Percentiles rank a stretch among this genome's conserved stretches.
These are phyloP conservation scores for Lepidium aucheri DNA, from an alignment of 345 rosid species.

Conservation along the genomic window DNA sequence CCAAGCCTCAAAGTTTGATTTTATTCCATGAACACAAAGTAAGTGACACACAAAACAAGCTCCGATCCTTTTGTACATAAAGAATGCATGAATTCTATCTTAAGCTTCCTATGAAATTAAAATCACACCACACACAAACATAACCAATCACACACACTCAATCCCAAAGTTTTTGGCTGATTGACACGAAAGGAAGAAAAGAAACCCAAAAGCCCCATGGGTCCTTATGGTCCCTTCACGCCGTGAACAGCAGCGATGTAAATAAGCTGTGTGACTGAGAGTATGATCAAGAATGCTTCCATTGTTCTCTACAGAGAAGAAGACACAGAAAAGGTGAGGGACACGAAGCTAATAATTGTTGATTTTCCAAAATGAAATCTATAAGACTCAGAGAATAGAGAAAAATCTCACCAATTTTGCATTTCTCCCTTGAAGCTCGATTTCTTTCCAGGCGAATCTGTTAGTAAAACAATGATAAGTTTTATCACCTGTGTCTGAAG, in stretches of 20 bases:
- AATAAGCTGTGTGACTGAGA: slow-evolving; percentile 74
- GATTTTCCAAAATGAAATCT: background rate
- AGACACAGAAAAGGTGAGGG: background rate
- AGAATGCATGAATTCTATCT: slow-evolving; percentile 24
- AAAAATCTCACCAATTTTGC: slow-evolving; percentile 58
- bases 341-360: background rate
- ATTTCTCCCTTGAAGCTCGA: slow-evolving; percentile 59
- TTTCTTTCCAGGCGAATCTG: slow-evolving; percentile 92
- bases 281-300: slow-evolving; percentile 94
- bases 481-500: background rate
- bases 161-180: slow-evolving; percentile 7
- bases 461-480: slow-evolving; percentile 14
- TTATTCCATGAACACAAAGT: slow-evolving; percentile 20
- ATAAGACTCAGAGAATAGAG: background rate
- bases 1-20: slow-evolving; percentile 15
- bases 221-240: slow-evolving; percentile 20
- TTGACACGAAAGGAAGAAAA: background rate
- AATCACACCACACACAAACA: slow-evolving; percentile 1
- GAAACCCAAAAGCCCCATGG: background rate
- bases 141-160: slow-evolving; percentile 6
- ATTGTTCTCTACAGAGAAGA: slow-evolving; percentile 70
- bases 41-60: slow-evolving; percentile 10
- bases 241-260: slow-evolving; percentile 75
- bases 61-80: slow-evolving; percentile 19
- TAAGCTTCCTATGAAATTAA: slow-evolving; percentile 5